Base-by-base conservation (phyloP, 306 rosid genomes). In the Pterocarpus macrocarpus region DNA sequence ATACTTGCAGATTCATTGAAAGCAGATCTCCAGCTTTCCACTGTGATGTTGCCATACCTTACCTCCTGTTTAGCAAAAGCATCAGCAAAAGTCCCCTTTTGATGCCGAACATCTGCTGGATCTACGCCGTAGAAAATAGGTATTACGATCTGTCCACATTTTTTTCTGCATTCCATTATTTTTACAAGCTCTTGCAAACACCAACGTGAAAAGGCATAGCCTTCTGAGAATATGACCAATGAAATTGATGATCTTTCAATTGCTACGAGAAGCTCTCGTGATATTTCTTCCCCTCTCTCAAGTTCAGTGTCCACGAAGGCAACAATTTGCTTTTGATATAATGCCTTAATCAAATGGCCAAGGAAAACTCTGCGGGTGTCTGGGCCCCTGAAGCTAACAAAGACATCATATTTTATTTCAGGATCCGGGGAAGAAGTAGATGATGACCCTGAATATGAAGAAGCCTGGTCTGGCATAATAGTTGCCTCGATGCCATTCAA, bases 111-210 rank as follows among this genome's bases (percentile, higher is more conserved):
- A 59, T 79, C 28, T 8, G 77, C 13, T 0, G 84, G 81, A 8
- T 50, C 34, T 3, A 84, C 73, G 1, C n/a, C 30, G 61, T 73
- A 84, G 72, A 84, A 81, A 44, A 81, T 28, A 7, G 84, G 80
- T 0, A 81, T 0, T 0, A 81, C 59, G 38, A 64, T 32, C 6
- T 44, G 78, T 1, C 75, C 80, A 32, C 64, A 0, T 10, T 44
- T 55, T 11, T 6, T 22, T 16, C 67, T 81, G 11, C 80, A 73
- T 5, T 81, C 69, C 10, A 81, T 5, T 14, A 81, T 72, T 13
- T 73, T 81, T 58, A 8, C 83, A 8, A 83, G 64, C 30, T 83
- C 83, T 3, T 12, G 36, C 69, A 81, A 56, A 56, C 84, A 81
- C 80, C 84, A 73, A 9, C 0, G 5, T 5, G 85, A 81, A 67